phyloP scores from a whole-genome alignment of 2,329 filamentous ascomycete genomes.

The Parastagonospora nodorum region DNA sequence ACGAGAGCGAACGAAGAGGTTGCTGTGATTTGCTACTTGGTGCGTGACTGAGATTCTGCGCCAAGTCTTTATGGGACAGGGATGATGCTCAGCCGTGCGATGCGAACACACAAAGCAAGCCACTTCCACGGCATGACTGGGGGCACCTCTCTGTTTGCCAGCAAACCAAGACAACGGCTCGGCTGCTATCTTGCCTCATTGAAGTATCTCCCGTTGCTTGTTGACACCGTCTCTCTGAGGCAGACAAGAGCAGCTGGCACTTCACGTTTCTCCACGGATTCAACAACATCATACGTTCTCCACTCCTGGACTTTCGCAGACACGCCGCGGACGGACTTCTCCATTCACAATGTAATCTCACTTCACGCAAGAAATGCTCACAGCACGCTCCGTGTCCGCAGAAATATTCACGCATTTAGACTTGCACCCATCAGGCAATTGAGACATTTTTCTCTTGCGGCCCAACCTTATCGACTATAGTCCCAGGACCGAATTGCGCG shows the following conservation, averaged over 20 bases:
- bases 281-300: not conserved
- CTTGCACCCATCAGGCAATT: not conserved
- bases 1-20: slow-evolving; percentile 10
- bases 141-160: not conserved
- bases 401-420: slow-evolving; percentile 4
- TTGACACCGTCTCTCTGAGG: not conserved
- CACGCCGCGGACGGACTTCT: not conserved
- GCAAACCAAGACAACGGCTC: not conserved
- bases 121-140: not conserved
- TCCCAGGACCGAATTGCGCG: not conserved
- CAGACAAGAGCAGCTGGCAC: too few species aligned
- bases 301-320: not conserved
- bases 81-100: slow-evolving; percentile 1
- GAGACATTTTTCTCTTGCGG: slow-evolving; percentile 14
- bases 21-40: slow-evolving; percentile 6
- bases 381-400: slow-evolving; percentile 8
- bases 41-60: slow-evolving; percentile 5
- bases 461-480: slow-evolving; percentile 5
- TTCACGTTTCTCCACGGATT: not conserved
- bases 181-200: not conserved
- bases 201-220: not conserved
- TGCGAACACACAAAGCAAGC: slow-evolving; percentile 4
- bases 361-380: not conserved
- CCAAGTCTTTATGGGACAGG: slow-evolving; percentile 10
- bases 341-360: not conserved